Percentiles rank a stretch among this genome's conserved stretches.
phyloP scores from a whole-genome alignment of 495 filamentous ascomycete genomes.

The Chaetomium tenue region DNA sequence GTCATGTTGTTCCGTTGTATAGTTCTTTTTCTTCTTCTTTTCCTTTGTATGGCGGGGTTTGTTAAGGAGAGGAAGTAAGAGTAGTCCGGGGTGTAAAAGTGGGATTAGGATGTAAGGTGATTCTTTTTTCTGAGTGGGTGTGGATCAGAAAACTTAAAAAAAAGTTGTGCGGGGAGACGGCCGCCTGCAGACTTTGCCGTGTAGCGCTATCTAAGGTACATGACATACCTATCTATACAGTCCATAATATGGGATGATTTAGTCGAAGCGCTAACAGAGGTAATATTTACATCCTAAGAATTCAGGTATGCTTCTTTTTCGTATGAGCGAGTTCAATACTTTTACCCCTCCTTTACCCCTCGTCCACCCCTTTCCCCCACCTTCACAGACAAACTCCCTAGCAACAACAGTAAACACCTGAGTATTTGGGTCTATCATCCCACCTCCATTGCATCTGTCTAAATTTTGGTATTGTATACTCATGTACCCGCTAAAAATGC shows the following conservation, averaged over 20 bases:
- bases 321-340: too few relatives aligned
- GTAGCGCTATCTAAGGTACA: neutral
- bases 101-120: neutral
- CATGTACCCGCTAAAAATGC: conserved; percentile 15
- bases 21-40: conserved; percentile 9
- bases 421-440: neutral
- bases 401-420: neutral
- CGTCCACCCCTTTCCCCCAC: neutral
- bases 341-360: too few relatives aligned
- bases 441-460: neutral
- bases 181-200: conserved; percentile 3
- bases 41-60: neutral
- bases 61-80: neutral
- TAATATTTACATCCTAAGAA: too few relatives aligned
- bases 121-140: conserved; percentile 5
- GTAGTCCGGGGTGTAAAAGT: neutral
- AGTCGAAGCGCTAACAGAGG: too few relatives aligned
- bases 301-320: too few relatives aligned
- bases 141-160: conserved; percentile 12
- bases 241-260: too few relatives aligned
- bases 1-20: conserved; percentile 20
- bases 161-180: conserved; percentile 14
- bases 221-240: too few relatives aligned
- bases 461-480: conserved; percentile 5
- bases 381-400: neutral